phyloP scores from a whole-genome alignment of 2,329 filamentous ascomycete genomes.

The Leptographium wingfieldii region DNA sequence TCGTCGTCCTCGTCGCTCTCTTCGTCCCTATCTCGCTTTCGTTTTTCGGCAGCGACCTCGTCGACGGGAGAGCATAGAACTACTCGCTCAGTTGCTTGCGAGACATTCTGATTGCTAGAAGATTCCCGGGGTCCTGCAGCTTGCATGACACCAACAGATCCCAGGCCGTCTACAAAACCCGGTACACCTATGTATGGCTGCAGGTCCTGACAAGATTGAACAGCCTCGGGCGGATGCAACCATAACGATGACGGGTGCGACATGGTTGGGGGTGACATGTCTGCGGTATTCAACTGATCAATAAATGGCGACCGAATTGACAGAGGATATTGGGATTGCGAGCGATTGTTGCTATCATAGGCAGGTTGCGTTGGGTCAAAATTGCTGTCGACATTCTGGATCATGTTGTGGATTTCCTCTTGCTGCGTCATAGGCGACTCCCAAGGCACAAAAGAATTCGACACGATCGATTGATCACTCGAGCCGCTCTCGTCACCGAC shows the following conservation, averaged over 20 bases:
- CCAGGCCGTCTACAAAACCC: neutral
- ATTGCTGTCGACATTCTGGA: neutral
- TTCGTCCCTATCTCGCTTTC: neutral
- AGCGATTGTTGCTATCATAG: neutral
- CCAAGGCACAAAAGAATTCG: constrained; percentile 11
- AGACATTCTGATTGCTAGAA: neutral
- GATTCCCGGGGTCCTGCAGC: neutral
- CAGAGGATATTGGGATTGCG: neutral
- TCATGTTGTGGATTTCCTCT: constrained; percentile 3
- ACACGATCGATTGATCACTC: neutral
- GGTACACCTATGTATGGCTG: neutral
- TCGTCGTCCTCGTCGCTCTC: neutral
- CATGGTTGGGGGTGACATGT: neutral
- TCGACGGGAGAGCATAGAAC: neutral
- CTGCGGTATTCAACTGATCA: neutral
- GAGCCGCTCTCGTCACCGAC: neutral
- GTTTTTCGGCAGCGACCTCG: too few relatives aligned
- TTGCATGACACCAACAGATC: neutral
- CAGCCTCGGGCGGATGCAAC: neutral
- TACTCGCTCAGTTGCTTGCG: neutral
- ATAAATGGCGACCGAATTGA: neutral
- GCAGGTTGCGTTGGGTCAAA: neutral
- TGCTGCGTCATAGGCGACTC: constrained; percentile 9
- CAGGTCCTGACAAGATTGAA: neutral
- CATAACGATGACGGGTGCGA: neutral